Evolutionary conservation across 108 stramenopile species (phyloP).

Genomic region (Nitzschia palea): DNA sequence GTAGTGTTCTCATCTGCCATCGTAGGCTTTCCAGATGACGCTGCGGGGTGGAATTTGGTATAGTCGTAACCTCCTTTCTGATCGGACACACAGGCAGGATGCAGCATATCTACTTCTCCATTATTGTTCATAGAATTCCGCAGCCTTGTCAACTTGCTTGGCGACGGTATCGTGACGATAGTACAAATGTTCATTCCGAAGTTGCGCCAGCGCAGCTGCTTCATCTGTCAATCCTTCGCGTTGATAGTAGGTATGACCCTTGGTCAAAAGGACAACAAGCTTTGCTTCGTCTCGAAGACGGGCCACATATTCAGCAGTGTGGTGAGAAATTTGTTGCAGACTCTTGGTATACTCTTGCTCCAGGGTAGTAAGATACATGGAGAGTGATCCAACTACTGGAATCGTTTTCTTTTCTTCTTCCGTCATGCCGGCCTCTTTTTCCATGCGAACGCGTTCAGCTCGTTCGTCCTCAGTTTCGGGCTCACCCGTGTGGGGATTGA

Average conservation of each 20-base stretch:
- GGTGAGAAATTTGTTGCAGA: conserved; percentile 91
- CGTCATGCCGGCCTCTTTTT: conserved; percentile 76
- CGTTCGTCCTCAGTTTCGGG: conserved; percentile 81
- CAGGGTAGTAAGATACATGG: conserved; percentile 80
- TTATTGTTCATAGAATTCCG: conserved; percentile 58
- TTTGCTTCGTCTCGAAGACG: conserved; percentile 90
- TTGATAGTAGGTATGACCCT: conserved; percentile 82
- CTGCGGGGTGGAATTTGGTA: conserved; percentile 65
- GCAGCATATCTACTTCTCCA: conserved; percentile 71
- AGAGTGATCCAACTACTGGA: conserved; percentile 88
- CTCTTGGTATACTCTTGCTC: conserved; percentile 97
- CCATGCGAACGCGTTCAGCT: conserved; percentile 79
- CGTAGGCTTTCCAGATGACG: conserved; percentile 62
- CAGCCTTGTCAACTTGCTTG: conserved; percentile 79
- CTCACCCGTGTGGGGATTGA: conserved; percentile 85
- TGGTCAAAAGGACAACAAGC: conserved; percentile 73
- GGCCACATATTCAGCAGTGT: conserved; percentile 89
- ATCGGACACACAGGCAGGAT: conserved; percentile 76
- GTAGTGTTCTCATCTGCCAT: conserved; percentile 30
- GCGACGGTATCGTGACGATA: conserved; percentile 96
- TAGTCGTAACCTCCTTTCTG: conserved; percentile 27
- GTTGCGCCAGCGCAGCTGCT: conserved; percentile 76
- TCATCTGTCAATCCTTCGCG: conserved; percentile 64
- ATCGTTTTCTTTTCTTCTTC: conserved; percentile 76
- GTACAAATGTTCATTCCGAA: conserved; percentile 93